Evolutionary conservation across 176 grass and related monocot genomes (phyloP), one percentile per base, ranked within the genome.

Genomic region (Tuctoria greenei): DNA sequence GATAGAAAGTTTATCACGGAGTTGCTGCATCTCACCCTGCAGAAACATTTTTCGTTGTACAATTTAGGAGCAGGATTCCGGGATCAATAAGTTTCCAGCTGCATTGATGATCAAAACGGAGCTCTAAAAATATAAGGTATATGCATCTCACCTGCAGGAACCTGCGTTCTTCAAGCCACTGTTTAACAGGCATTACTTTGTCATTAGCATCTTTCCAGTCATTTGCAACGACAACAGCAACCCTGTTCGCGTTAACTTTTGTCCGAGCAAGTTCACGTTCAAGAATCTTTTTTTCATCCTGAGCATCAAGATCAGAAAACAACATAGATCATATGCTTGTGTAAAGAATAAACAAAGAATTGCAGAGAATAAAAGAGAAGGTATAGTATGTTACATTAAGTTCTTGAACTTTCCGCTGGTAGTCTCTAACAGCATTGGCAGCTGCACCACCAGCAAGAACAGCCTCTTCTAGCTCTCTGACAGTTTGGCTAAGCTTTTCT

Each of bases 171-270:
- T 98, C 91, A 61, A 98, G 95, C 95, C 95, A 98, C 73, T 98
- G 95, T 69, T 85, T 98, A 71, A 98, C 91, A 64, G 95, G 95
- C 95, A 98, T 98, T 71, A 98, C 95, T 94, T 98, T 98, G 54
- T 94, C 95, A 86, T 92, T 98, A 65, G 84, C 89, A 90, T 94
- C 95, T 81, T 98, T 98, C 91, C 91, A 94, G 72, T 94, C 95
- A 80, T 98, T 98, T 83, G 95, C 95, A 69, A 94, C 95, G 24
- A 98, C 91, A 58, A 86, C 84, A 14, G 95, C 95, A 76, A 98
- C 95, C 75, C 95, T 90, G 72, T 98, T 98, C 73, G 95, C 95
- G 15, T 84, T 88, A 69, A 98, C 91, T 78, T 98, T 98, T 28
- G 95, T 80, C 18, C 91, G 88, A 75, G 95, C 88, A 82, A 98